Base-by-base conservation (phyloP, 2,329 filamentous ascomycete species). In the Kalmusia sp. region DNA sequence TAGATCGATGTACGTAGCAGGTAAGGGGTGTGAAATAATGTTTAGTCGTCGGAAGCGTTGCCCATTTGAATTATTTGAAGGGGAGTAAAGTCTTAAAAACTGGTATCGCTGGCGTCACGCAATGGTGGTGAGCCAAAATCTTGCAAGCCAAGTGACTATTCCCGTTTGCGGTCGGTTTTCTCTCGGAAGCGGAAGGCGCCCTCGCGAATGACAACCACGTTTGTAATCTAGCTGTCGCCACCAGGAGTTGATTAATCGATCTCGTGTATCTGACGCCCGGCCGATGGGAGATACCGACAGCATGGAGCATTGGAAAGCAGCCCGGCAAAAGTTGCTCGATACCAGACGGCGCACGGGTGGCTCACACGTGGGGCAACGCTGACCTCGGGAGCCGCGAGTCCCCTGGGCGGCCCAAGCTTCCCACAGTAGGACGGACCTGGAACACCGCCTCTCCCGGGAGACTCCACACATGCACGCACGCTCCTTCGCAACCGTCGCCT, bases 111-210 rank as follows among this genome's bases (percentile, higher is more conserved):
- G n/a, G 21, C 21, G 30, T 46, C 30, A 46, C 43, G 21, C 11
- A 17, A 25, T 5, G 5, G 49, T 55, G 54, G 30, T 53, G 55
- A 54, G 34, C 37, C 34, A 57, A 62, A 55, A 43, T 51, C 55
- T 59, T 64, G 58, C 62, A 52, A 56, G 57, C 50, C 47, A 43
- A 38, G 48, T 55, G 52, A 55, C 35, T 46, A 48, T 22, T 52
- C n/a, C n/a, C n/a, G 31, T 50, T 14, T 31, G 25, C 40, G 19
- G 25, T 49, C 46, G 34, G 31, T 44, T 17, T 44, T 45, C 33
- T 15, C 21, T 47, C 41, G 41, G 41, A 28, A 22, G 17, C 33
- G 37, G 49, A 41, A 40, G 22, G 41, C 49, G 33, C 49, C 31
- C 25, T 31, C 43, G 27, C 43, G n/a, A 24, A 14, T n/a, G 27